Conservation (phyloP, 176 grass and related monocot genomes). For the Oryza australiensis region DNA sequence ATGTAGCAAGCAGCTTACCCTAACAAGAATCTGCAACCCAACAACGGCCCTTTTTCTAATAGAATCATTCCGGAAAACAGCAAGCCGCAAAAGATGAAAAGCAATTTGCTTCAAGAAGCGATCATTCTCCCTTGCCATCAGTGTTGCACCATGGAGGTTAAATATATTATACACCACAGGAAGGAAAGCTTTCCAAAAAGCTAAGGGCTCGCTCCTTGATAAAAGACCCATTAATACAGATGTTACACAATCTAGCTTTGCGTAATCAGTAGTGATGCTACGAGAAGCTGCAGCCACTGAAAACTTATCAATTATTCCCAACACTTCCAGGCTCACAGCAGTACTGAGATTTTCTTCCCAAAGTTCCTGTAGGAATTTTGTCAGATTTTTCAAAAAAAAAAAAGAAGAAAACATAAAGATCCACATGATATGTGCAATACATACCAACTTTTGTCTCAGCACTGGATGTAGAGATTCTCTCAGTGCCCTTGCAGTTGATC, state of each 20-base stretch:
- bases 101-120: constrained; percentile 99
- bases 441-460: constrained; percentile 94
- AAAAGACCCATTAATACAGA: constrained; percentile 85
- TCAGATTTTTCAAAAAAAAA: constrained; percentile 12
- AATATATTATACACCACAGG: constrained; percentile 85
- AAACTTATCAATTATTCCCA: constrained; percentile 91
- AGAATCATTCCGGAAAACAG: constrained; percentile 90
- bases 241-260: constrained; percentile 91
- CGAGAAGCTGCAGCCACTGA: constrained; percentile 75
- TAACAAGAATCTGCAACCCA: constrained; percentile 91
- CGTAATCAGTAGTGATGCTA: constrained; percentile 87
- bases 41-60: constrained; percentile 83
- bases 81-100: constrained; percentile 94
- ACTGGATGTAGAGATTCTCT: constrained; percentile 93
- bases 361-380: constrained; percentile 71
- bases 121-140: constrained; percentile 99
- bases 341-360: constrained; percentile 99
- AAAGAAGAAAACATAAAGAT: constrained; percentile 24
- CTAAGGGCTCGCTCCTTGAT: constrained; percentile 85
- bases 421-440: constrained; percentile 35
- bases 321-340: constrained; percentile 86
- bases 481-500: constrained; percentile 79
- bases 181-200: constrained; percentile 91
- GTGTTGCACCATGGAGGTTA: constrained; percentile 76
- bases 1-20: constrained; percentile 61